Evolutionary conservation across 305 asterid species (phyloP).

Genomic region (Andrographis paniculata): DNA sequence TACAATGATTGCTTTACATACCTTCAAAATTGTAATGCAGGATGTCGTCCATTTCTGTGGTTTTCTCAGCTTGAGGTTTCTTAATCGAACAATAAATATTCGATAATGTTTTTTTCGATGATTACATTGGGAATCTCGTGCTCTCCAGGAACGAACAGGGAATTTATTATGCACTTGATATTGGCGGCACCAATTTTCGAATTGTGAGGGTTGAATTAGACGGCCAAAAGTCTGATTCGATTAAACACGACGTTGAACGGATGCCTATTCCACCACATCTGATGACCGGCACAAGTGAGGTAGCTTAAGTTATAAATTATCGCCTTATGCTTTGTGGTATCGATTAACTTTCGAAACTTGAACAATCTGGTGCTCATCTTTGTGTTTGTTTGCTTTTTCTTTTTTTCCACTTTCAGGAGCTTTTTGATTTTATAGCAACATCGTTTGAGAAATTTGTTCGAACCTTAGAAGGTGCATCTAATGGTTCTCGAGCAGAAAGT

Average conservation of each 20-base stretch:
- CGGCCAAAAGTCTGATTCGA: slow-evolving; percentile 56
- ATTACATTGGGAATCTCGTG: too few species aligned
- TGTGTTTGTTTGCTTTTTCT: slow-evolving; percentile 2
- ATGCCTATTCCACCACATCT: slow-evolving; percentile 64
- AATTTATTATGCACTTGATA: slow-evolving; percentile 59
- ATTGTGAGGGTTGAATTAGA: slow-evolving; percentile 64
- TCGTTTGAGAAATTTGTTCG: slow-evolving; percentile 49
- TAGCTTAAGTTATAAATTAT: slow-evolving; percentile 25
- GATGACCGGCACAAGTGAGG: slow-evolving; percentile 69
- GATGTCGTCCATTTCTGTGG: neutral
- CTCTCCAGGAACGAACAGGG: slow-evolving; percentile 58
- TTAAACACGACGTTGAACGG: slow-evolving; percentile 41
- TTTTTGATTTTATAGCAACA: slow-evolving; percentile 70
- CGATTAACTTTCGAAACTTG: slow-evolving; percentile 2
- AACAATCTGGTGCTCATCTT: too few species aligned
- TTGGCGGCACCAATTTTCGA: slow-evolving; percentile 74
- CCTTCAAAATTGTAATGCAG: neutral
- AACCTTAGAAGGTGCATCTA: slow-evolving; percentile 35
- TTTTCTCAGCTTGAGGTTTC: neutral
- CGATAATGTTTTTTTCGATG: neutral
- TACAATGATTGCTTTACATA: neutral
- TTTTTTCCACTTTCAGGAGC: slow-evolving; percentile 43
- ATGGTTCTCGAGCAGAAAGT: slow-evolving; percentile 26
- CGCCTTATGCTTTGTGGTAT: neutral
- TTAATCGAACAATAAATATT: too few species aligned